These are phyloP conservation scores for Trichophyton verrucosum DNA, from an alignment of 2,329 filamentous ascomycete genomes.

Conservation along the genomic window DNA sequence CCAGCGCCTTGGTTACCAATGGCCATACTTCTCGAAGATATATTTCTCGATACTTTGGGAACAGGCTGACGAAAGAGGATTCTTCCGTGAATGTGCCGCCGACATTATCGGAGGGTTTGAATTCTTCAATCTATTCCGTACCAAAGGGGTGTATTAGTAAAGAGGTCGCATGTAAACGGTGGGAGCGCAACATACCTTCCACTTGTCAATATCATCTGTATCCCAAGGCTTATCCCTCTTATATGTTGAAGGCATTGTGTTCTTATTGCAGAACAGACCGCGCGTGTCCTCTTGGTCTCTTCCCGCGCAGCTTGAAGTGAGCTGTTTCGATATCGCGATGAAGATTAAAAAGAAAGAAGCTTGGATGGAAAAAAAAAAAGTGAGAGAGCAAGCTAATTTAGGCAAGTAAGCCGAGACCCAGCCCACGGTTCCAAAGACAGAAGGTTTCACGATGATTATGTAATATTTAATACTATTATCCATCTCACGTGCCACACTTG, in stretches of 20 bases:
- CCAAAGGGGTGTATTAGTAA: background rate
- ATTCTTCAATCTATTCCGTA: slow-evolving; percentile 53
- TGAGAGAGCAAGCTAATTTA: background rate
- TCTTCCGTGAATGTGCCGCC: slow-evolving; percentile 85
- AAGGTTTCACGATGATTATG: background rate
- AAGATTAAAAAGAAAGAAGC: background rate
- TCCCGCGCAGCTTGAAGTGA: background rate
- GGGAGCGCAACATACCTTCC: slow-evolving; percentile 48
- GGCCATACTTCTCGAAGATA: slow-evolving; percentile 92
- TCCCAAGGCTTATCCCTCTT: slow-evolving; percentile 90
- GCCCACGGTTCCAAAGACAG: background rate
- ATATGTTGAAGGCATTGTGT: slow-evolving; percentile 71
- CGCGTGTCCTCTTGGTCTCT: background rate
- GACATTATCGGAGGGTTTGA: slow-evolving; percentile 72
- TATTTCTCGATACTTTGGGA: slow-evolving; percentile 92
- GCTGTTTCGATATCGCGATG: background rate
- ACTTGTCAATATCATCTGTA: slow-evolving; percentile 93
- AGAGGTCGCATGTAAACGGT: background rate
- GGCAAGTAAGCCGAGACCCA: background rate
- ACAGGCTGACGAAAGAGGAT: slow-evolving; percentile 70
- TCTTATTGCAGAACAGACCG: background rate
- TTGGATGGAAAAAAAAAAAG: background rate
- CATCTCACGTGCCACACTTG: background rate
- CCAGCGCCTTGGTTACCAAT: slow-evolving; percentile 71
- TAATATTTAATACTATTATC: background rate